Base-by-base conservation (phyloP, 2,329 filamentous ascomycete species). In the Hirsutella rhossiliensis region DNA sequence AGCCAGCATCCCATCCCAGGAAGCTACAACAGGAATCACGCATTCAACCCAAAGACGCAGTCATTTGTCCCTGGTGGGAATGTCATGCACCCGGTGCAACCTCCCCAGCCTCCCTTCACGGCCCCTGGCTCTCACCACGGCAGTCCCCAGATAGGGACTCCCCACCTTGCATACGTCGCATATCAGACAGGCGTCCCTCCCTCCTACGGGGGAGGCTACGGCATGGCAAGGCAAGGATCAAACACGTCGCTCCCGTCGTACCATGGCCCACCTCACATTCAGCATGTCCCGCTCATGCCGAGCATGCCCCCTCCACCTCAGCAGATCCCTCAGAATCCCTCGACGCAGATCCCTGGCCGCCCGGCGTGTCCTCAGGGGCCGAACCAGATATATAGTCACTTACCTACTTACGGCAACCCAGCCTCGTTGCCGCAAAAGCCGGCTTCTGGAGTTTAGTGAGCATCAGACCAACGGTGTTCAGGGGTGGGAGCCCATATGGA, bases 1-100 rank as follows among this genome's bases (percentile, higher is more conserved):
- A 78, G 76, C 46, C 83, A 88, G 57, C 87, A 95, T 59, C 85
- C 87, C 6, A 80, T 94, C 45, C 86, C 87, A 13, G 87, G 87
- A 31, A 92, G 83, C 63, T 94, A 78, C 52, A 87, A 84, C 57
- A 76, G 88, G 46, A 65, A 64, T 42, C 86, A 87, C 54, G 79
- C 84, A 12, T 96, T 97, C 67, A 96, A 96, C 58, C 90, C 89
- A 1, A 89, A 94, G 65, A 96, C 86, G 15, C 86, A 94, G 57
- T 85, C 89, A 0, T 96, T 97, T 62, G 78, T 95, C 20, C 90
- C 90, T 40, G 62, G 64, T 17, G 58, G 76, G 48, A 69, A 62
- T 49, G 66, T 68, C 23, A 69, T 74, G 59, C 62, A 66, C 28
- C 65, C 71, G 4, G 66, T 71, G 50, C 71, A 69, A 36, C 64